A percentile compares a stretch with the other conserved stretches of the same genome.
Evolutionary conservation across 2,329 filamentous ascomycete genomes (phyloP).

Genomic region (Cercospora sp.): DNA sequence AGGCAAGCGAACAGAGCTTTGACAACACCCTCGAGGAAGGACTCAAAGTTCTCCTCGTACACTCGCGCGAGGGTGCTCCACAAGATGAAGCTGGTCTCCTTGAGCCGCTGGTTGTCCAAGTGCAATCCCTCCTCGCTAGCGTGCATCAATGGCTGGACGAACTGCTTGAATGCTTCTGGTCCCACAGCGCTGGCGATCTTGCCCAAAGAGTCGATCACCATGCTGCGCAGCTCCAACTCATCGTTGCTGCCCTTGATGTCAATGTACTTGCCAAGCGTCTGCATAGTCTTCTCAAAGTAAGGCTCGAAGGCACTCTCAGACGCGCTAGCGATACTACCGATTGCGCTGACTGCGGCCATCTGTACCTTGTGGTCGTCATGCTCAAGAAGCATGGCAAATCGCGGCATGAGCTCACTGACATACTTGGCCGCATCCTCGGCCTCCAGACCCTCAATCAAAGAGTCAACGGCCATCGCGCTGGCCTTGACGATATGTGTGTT

Average conservation of each 20-base stretch:
- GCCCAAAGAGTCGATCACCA: constrained; percentile 88
- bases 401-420: constrained; percentile 76
- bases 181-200: constrained; percentile 90
- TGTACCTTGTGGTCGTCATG: constrained; percentile 89
- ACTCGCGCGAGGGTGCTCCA: constrained; percentile 95
- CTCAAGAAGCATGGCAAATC: constrained; percentile 78
- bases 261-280: constrained; percentile 79
- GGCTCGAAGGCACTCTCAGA: constrained; percentile 80
- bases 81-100: constrained; percentile 95
- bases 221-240: constrained; percentile 83
- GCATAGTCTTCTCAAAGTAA: constrained; percentile 91
- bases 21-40: constrained; percentile 76
- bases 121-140: constrained; percentile 87
- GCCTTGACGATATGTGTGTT: constrained; percentile 85
- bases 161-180: constrained; percentile 81
- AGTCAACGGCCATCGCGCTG: constrained; percentile 86
- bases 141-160: constrained; percentile 85
- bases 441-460: constrained; percentile 82
- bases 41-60: constrained; percentile 79
- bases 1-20: constrained; percentile 80
- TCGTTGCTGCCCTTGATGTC: constrained; percentile 85
- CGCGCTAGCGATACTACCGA: constrained; percentile 86
- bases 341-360: constrained; percentile 80
- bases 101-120: constrained; percentile 84
- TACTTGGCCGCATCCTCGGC: constrained; percentile 78